These are phyloP conservation scores for Lagerstroemia speciosa DNA, from an alignment of 345 rosid species.

Conservation along the genomic window DNA sequence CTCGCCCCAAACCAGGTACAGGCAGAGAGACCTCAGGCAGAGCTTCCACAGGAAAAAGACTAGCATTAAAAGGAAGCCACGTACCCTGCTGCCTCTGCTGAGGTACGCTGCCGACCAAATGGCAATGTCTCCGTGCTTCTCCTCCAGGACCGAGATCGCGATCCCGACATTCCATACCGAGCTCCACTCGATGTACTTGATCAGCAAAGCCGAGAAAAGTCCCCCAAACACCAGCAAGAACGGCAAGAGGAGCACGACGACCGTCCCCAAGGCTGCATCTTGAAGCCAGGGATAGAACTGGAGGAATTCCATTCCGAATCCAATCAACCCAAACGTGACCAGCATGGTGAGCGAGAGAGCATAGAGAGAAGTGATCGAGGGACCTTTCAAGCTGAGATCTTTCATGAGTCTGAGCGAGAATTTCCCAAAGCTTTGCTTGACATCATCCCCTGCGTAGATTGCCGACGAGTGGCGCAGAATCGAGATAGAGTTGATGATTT, in stretches of 20 bases:
- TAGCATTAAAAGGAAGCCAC: constrained; percentile 15
- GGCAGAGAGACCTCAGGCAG: constrained; percentile 12
- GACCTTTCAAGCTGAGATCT: constrained; percentile 20
- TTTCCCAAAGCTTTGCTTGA: background rate
- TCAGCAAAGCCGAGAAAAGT: constrained; percentile 3
- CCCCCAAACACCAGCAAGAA: background rate
- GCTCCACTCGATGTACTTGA: constrained; percentile 28
- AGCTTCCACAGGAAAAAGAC: constrained; percentile 15
- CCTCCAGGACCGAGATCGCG: constrained; percentile 26
- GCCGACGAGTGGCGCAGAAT: constrained; percentile 18
- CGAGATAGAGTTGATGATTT: constrained; percentile 24
- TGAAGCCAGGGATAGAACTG: background rate
- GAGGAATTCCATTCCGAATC: background rate
- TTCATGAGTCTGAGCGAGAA: constrained; percentile 7
- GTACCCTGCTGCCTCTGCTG: constrained; percentile 20
- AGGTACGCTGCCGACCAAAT: constrained; percentile 16
- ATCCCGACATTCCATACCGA: constrained; percentile 30
- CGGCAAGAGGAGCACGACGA: background rate
- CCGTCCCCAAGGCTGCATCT: background rate
- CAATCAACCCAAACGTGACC: background rate
- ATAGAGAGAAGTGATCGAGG: constrained; percentile 33
- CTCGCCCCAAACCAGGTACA: constrained; percentile 13
- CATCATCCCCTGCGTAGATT: constrained; percentile 16
- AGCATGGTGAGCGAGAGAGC: constrained; percentile 8
- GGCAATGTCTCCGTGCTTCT: constrained; percentile 26